Evolutionary conservation across 2,329 filamentous ascomycete genomes (phyloP), one percentile per base, ranked within the genome.

Genomic region (Claviceps lovelessii): DNA sequence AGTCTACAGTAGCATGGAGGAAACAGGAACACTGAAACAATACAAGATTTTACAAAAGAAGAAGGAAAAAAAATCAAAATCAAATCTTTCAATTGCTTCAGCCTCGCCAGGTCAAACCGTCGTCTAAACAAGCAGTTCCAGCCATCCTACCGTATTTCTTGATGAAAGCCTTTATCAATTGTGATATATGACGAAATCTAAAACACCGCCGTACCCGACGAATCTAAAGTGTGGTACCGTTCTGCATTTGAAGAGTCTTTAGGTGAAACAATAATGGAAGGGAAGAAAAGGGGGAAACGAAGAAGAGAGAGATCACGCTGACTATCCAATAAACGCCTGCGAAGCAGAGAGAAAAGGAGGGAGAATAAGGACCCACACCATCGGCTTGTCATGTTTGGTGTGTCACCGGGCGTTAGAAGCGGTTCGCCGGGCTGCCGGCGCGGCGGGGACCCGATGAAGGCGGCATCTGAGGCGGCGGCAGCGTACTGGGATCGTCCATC

Each of bases 401-500:
- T 1, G 6, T 8, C 39, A 17, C 6, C 7, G 28, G 11, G 17
- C 45, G 2, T 49, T 11, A 67, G 47, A 68, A 60, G 35, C 66
- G 62, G 49, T 62, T 65, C 28, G 60, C 61, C 11, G 60, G 57
- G 39, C 60, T 64, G 39, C 56, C 54, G 4, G 56, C 53, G n/a
- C 59, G 56, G 17, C 59, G 51, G 5, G 56, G 55, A 13, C 57
- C 60, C 4, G 53, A 48, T 9, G 49, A 57, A 7, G 60, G 64
- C 7, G 68, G 67, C 67, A 71, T 71, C 4, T 70, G 61, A 47
- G 63, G 64, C 15, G 76, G 73, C 11, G 77, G 77, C 54, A 80
- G 72, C 59, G 71, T 67, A 42, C 72, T 72, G 6, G 76, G 74
- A 63, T 90, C 84, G 59, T 86, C 87, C 64, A 90, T 88, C 58